Conservation (phyloP, 1,284 basidiomycete genomes). For the Fomitopsis pinicola region DNA sequence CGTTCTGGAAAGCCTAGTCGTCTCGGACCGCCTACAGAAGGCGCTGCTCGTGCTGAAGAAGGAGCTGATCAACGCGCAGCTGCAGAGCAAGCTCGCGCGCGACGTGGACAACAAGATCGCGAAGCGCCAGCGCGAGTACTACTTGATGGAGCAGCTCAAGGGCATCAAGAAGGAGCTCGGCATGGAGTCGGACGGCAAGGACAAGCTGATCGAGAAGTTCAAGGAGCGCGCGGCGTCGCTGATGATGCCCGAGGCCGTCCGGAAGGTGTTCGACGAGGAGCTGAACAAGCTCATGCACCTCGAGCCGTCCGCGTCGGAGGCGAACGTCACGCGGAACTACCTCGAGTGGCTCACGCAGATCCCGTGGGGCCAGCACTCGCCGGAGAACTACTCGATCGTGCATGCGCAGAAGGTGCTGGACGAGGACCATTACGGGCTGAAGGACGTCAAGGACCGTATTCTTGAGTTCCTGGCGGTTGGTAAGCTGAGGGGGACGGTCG, state of each 20-base stretch:
- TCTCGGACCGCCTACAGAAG: constrained; percentile 90
- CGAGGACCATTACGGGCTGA: constrained; percentile 95
- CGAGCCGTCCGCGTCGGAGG: constrained; percentile 91
- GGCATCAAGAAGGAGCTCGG: constrained; percentile 99
- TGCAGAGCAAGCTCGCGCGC: constrained; percentile 91
- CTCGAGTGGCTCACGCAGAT: constrained; percentile 96
- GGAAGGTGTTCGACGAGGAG: constrained; percentile 97
- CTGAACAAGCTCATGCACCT: constrained; percentile 88
- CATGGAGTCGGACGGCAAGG: constrained; percentile 96
- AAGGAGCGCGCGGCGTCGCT: constrained; percentile 83
- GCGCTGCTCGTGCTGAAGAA: constrained; percentile 94
- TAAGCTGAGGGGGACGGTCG: constrained; percentile 93
- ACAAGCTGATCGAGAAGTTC: constrained; percentile 96
- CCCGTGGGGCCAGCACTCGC: constrained; percentile 95
- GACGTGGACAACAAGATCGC: constrained; percentile 98
- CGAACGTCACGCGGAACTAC: constrained; percentile 96
- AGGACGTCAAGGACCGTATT: constrained; percentile 96
- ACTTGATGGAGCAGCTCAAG: constrained; percentile 98
- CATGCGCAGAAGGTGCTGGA: constrained; percentile 87
- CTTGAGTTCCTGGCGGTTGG: constrained; percentile 98
- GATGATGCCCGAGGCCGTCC: constrained; percentile 91
- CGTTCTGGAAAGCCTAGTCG: constrained; percentile 83
- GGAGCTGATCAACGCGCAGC: constrained; percentile 95
- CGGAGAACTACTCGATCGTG: constrained; percentile 89
- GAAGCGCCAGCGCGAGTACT: constrained; percentile 96